These are phyloP conservation scores for Starmera pachycereana DNA, from an alignment of 805 yeast species.

Conservation along the genomic window DNA sequence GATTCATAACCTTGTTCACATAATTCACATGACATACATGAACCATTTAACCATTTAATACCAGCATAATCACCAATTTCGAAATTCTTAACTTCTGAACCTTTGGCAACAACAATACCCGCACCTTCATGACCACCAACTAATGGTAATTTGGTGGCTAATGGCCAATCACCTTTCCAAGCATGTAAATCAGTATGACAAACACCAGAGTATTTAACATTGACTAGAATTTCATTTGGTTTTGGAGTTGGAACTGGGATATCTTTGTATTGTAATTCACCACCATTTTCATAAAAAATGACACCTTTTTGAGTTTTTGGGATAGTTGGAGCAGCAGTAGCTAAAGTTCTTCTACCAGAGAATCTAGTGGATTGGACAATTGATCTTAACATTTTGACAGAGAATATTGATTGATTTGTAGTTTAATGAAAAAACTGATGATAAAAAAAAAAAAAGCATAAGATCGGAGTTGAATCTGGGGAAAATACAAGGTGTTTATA, in stretches of 20 bases:
- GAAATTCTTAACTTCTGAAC: conserved; percentile 38
- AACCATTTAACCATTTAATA: conserved; percentile 47
- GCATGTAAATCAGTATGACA: conserved; percentile 94
- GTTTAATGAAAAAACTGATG: background rate
- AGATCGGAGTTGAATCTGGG: background rate
- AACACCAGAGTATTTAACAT: conserved; percentile 82
- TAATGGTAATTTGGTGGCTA: conserved; percentile 39
- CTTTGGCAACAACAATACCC: conserved; percentile 44
- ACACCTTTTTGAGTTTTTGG: conserved; percentile 38
- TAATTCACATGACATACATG: conserved; percentile 42
- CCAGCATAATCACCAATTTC: conserved; percentile 46
- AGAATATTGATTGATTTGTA: background rate
- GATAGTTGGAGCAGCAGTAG: conserved; percentile 17
- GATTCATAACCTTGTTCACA: conserved; percentile 39
- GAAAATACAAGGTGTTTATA: background rate
- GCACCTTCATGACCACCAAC: conserved; percentile 58
- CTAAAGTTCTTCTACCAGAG: background rate
- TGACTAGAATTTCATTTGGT: conserved; percentile 66
- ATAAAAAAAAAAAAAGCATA: background rate
- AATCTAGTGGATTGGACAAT: background rate
- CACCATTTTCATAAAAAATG: conserved; percentile 52
- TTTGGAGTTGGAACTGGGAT: conserved; percentile 76
- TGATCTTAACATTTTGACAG: background rate
- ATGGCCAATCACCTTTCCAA: conserved; percentile 78
- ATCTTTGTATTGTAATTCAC: conserved; percentile 56